Percentiles rank a stretch among this genome's conserved stretches.
These are phyloP conservation scores for Bifiguratus adelaidae DNA, from an alignment of 192 early-diverging fungal species.

Conservation along the genomic window DNA sequence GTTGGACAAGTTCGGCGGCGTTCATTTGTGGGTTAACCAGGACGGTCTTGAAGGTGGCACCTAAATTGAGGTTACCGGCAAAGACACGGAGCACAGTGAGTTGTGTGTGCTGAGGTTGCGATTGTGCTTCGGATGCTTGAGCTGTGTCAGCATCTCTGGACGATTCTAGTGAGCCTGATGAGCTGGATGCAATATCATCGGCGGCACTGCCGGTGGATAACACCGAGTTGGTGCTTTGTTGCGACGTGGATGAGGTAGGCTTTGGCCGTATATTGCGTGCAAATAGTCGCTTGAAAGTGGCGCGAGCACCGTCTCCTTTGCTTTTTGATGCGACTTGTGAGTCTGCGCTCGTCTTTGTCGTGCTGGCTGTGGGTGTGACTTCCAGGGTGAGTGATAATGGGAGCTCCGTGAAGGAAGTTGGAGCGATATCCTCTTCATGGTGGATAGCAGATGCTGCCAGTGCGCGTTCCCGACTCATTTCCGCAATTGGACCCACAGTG, in stretches of 20 bases:
- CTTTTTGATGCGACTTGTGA: no score
- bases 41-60: conserved; percentile 40
- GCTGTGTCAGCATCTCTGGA: background rate
- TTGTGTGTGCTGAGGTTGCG: conserved; percentile 4
- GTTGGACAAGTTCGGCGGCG: conserved; percentile 31
- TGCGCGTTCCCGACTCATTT: no score
- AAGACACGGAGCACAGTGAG: conserved; percentile 38
- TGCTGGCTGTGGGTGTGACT: conserved; percentile 3
- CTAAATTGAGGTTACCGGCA: conserved; percentile 44
- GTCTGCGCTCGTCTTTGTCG: conserved; percentile 1
- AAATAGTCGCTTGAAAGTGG: no score
- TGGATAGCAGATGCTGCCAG: no score
- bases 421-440: no score
- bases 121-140: background rate
- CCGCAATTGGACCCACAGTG: no score
- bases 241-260: background rate
- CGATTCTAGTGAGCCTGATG: background rate
- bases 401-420: no score
- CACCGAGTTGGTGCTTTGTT: background rate
- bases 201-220: conserved; percentile 4
- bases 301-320: no score
- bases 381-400: no score
- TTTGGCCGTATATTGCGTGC: background rate
- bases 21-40: conserved; percentile 28
- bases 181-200: background rate